phyloP scores from a whole-genome alignment of 805 yeast species.

The Pichia scutulata region DNA sequence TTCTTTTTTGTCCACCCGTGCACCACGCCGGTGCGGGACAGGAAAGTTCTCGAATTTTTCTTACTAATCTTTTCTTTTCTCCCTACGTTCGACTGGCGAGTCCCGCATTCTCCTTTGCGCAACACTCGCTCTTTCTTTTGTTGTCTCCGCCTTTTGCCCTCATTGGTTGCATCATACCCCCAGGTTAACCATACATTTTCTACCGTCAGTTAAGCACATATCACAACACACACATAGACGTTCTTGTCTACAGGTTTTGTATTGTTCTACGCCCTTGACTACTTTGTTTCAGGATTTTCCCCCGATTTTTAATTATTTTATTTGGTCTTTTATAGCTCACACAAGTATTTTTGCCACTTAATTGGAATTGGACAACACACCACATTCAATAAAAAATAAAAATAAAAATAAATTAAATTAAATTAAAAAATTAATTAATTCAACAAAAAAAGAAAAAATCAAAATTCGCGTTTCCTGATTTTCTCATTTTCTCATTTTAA shows the following conservation, averaged over 20 bases:
- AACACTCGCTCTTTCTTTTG: background rate
- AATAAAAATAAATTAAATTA: too few species aligned
- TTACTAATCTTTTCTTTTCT: background rate
- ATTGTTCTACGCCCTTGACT: background rate
- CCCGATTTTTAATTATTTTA: background rate
- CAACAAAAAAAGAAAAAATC: background rate
- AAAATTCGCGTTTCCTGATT: background rate
- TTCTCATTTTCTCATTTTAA: background rate
- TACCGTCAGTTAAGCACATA: background rate
- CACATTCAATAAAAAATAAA: background rate
- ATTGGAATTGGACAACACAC: background rate
- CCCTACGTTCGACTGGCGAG: background rate
- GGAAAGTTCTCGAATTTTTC: background rate
- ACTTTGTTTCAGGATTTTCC: background rate
- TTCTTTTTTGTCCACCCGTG: background rate
- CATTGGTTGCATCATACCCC: background rate
- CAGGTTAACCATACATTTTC: background rate
- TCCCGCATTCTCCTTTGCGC: background rate
- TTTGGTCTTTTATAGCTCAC: background rate
- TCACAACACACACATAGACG: background rate
- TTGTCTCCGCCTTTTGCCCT: background rate
- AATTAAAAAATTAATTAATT: too few species aligned
- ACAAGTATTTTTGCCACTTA: background rate
- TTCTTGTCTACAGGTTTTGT: background rate
- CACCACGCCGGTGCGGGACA: background rate